These are phyloP conservation scores for Ustulina deusta DNA, from an alignment of 2,329 filamentous ascomycete species.

Conservation along the genomic window DNA sequence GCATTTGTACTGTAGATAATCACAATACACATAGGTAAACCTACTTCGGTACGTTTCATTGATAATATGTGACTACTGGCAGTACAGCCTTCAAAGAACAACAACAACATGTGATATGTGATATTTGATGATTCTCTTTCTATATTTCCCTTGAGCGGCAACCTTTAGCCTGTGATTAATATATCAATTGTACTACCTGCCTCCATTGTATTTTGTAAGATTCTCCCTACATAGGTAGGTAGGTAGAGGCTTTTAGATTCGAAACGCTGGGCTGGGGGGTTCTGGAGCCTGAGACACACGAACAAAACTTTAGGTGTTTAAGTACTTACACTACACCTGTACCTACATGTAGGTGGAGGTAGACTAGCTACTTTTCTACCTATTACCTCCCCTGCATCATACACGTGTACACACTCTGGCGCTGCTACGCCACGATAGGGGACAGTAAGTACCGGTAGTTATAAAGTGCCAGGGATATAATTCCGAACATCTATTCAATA, in stretches of 20 bases:
- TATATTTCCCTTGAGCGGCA: no score
- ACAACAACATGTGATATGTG: neutral
- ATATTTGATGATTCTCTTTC: no score
- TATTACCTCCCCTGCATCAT: slow-evolving; percentile 8
- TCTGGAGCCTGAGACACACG: slow-evolving; percentile 31
- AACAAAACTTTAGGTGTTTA: slow-evolving; percentile 15
- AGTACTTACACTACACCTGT: no score
- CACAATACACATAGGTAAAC: no score
- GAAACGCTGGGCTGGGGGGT: slow-evolving; percentile 25
- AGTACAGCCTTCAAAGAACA: neutral
- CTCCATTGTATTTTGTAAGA: neutral
- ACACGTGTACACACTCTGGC: slow-evolving; percentile 12
- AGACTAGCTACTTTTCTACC: neutral
- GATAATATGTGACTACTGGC: no score
- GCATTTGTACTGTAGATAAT: neutral
- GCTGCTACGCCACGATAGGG: neutral
- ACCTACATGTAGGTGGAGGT: no score
- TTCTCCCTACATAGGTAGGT: neutral
- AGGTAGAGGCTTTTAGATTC: slow-evolving; percentile 24
- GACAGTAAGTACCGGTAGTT: neutral
- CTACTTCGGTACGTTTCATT: no score
- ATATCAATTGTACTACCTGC: neutral
- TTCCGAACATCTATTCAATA: neutral
- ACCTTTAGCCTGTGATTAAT: neutral
- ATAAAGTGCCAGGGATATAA: neutral